Base-by-base conservation (phyloP, 2,329 filamentous ascomycete genomes). In the Epichloe coenophiala region DNA sequence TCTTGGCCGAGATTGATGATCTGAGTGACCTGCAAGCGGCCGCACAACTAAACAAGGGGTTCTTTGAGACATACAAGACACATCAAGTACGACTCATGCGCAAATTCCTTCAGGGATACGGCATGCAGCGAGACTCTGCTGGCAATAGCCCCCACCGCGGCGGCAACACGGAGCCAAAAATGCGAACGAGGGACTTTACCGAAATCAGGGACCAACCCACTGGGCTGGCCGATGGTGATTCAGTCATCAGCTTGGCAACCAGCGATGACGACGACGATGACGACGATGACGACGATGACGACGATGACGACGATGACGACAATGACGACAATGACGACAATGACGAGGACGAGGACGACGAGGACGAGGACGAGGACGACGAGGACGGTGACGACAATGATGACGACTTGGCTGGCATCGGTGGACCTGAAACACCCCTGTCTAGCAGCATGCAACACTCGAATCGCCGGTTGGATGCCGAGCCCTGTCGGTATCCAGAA, bases 51-150 rank as follows among this genome's bases (percentile, higher is more conserved):
- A 71, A 66, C 52, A 66, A 64, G 40, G 59, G 58, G 4, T 74
- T 73, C 53, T 75, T 73, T 39, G 61, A 63, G 6, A 68, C 68
- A 2, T 76, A 71, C 50, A 70, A 73, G 59, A 63, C 63, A 41
- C 66, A 75, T 49, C 70, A 75, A 55, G 60, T 68, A 2, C 56
- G 54, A 11, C 57, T 75, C 11, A 62, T 68, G 61, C 62, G 62
- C 3, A 65, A 62, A 9, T 63, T 68, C 3, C 56, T 68, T 0
- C 64, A 63, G 23, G 63, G 59, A 15, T 17, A 19, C 35, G 53
- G 59, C 0, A 55, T 59, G 9, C 44, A 19, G 31, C 27, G n/a
- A 45, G 43, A 7, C 9, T 33, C 31, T 19, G 11, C 7, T 11
- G 31, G 7, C 43, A 23, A 23, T 2, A 21, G 4, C 19, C 35